These are phyloP conservation scores for Coniosporium tulheliwenetii DNA, from an alignment of 2,329 filamentous ascomycete genomes.

Conservation along the genomic window DNA sequence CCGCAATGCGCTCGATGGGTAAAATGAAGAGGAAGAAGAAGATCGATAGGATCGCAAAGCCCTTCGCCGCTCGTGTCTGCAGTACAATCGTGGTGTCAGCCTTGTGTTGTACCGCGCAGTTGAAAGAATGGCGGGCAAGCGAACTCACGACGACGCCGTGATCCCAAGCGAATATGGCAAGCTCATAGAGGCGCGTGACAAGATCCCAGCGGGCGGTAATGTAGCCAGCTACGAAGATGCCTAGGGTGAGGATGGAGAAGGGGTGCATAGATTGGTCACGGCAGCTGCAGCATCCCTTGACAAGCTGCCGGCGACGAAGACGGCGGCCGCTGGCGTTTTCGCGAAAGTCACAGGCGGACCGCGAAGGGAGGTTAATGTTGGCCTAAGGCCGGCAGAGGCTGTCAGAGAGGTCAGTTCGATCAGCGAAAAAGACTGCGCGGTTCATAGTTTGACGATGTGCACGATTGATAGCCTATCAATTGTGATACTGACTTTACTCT, in stretches of 20 bases:
- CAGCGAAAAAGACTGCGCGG: too few species aligned
- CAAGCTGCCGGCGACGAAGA: too few species aligned
- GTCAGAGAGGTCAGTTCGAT: too few species aligned
- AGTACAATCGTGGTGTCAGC: slow-evolving; percentile 1
- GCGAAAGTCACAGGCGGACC: too few species aligned
- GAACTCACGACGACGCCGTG: slow-evolving; percentile 82
- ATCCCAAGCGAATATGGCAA: slow-evolving; percentile 94
- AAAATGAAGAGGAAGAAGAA: slow-evolving; percentile 75
- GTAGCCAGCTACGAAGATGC: slow-evolving; percentile 98
- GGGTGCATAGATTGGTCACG: slow-evolving; percentile 64
- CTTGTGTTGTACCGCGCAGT: background rate
- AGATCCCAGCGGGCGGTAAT: slow-evolving; percentile 99
- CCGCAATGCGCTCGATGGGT: slow-evolving; percentile 69
- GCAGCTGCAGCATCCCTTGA: too few species aligned
- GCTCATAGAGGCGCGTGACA: slow-evolving; percentile 89
- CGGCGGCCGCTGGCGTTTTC: too few species aligned
- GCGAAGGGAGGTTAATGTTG: too few species aligned
- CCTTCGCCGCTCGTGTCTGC: slow-evolving; percentile 72
- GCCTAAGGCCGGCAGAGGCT: too few species aligned
- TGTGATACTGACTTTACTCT: too few species aligned
- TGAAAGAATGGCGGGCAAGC: background rate
- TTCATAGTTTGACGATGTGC: too few species aligned
- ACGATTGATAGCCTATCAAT: too few species aligned
- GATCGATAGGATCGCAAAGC: slow-evolving; percentile 65
- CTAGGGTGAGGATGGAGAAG: slow-evolving; percentile 87